These are phyloP conservation scores for Syncephalis plumigaleata DNA, from an alignment of 371 early-diverging fungal genomes.

Conservation along the genomic window DNA sequence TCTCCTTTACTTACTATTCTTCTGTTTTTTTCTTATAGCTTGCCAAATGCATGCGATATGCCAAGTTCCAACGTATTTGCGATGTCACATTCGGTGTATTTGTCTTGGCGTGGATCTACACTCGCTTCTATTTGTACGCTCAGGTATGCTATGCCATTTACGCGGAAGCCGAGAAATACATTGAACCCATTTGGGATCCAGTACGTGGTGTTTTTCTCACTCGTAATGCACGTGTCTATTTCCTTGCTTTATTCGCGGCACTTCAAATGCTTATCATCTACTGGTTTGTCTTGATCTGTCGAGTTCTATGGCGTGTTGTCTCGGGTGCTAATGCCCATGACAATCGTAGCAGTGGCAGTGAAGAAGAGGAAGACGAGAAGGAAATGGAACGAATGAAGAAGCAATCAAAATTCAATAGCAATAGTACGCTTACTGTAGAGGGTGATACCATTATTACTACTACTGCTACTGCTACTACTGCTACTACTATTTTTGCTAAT, in stretches of 20 bases:
- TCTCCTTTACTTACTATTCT: neutral
- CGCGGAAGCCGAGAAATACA: slow-evolving; percentile 25
- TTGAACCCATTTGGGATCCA: slow-evolving; percentile 38
- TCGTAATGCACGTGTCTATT: slow-evolving; percentile 24
- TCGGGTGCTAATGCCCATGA: neutral
- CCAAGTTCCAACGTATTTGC: slow-evolving; percentile 31
- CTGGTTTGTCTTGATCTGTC: slow-evolving; percentile 60
- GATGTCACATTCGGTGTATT: slow-evolving; percentile 59
- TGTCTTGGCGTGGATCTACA: slow-evolving; percentile 54
- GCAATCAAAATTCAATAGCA: too few species aligned
- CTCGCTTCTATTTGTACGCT: slow-evolving; percentile 46
- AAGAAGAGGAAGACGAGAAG: too few species aligned
- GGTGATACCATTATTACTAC: too few species aligned
- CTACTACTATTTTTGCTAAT: too few species aligned
- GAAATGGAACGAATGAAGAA: too few species aligned
- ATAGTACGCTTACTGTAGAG: too few species aligned
- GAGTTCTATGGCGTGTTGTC: slow-evolving; percentile 1
- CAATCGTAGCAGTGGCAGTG: neutral
- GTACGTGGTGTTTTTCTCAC: slow-evolving; percentile 38
- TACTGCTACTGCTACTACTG: too few species aligned
- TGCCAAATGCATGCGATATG: slow-evolving; percentile 60
- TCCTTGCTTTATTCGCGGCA: slow-evolving; percentile 30
- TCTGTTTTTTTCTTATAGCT: slow-evolving; percentile 10
- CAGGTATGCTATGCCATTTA: slow-evolving; percentile 31
- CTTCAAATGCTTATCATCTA: slow-evolving; percentile 52